Evolutionary conservation across 371 early-diverging fungal species (phyloP), one percentile per base, ranked within the genome.

Genomic region (Mucor circinelloides): DNA sequence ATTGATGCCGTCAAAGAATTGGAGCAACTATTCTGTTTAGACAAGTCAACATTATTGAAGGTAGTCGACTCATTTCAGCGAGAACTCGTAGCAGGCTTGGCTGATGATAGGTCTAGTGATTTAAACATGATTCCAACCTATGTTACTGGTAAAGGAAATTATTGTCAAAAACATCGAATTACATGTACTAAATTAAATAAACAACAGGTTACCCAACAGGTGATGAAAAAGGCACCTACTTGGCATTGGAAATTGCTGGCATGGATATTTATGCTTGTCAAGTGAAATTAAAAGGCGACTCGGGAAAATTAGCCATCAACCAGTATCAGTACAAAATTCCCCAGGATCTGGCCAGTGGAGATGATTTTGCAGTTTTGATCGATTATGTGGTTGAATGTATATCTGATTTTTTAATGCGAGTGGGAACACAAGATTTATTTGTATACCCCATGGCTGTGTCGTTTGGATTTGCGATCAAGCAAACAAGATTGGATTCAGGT

Each of bases 161-260:
- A 21, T 44, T 40, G 30, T 52, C 31, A 23, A 40, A n/a, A 50
- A 50, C n/a, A 15, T 36, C 36, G 36, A 10, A 36, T 36, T 34
- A 9, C 36, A 36, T 36, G 36, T 36, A 36, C 36, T 36, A 10
- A 36, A 13, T 36, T 36, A 13, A 36, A 13, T 13, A 36, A 36
- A 36, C 36, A 9, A 12, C 36, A 83, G 84, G 84, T 3, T 76
- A 90, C 25, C 97, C 97, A n/a, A 90, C 89, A 27, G 97, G 97
- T 23, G 71, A 85, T 60, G 97, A 97, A 67, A 89, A 86, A 36
- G 97, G 96, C 23, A 87, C 89, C n/a, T 95, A 89, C 78, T 80
- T 97, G 48, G 96, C 96, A 28, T 85, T 97, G 57, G 98, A 97
- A 77, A 86, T 97, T 62, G 95, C 94, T 34, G 97, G 96, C 31